Evolutionary conservation across 1,139 yeast species (phyloP).

Genomic region (Taiozyma sp.): DNA sequence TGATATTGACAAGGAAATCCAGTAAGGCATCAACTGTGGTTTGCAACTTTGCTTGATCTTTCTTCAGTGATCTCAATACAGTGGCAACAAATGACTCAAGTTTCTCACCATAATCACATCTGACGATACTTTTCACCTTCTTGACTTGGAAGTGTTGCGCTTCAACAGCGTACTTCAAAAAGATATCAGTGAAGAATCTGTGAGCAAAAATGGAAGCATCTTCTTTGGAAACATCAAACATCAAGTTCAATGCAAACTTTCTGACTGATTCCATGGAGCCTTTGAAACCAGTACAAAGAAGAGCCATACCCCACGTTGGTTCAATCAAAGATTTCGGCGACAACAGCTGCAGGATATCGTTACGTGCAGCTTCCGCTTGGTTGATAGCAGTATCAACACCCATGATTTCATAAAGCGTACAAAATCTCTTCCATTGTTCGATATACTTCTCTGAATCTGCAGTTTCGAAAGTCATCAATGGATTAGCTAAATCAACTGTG

Average conservation of each 20-base stretch:
- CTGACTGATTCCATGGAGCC: constrained; percentile 82
- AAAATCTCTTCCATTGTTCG: constrained; percentile 66
- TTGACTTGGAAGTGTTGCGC: constrained; percentile 53
- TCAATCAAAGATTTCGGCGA: constrained; percentile 47
- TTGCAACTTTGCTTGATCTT: constrained; percentile 27
- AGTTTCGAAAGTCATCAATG: constrained; percentile 45
- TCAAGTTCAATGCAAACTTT: constrained; percentile 52
- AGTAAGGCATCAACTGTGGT: constrained; percentile 30
- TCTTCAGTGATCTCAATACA: constrained; percentile 36
- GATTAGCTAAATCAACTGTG: constrained; percentile 34
- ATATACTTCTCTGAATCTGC: constrained; percentile 29
- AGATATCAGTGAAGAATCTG: constrained; percentile 45
- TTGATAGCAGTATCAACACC: constrained; percentile 85
- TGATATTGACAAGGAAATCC: constrained; percentile 40
- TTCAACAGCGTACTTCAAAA: constrained; percentile 60
- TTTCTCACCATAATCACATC: constrained; percentile 57
- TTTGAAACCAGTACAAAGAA: constrained; percentile 70
- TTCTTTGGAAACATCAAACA: constrained; percentile 46
- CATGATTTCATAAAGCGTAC: constrained; percentile 73
- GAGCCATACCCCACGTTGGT: constrained; percentile 69
- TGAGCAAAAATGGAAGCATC: constrained; percentile 41
- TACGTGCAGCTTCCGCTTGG: constrained; percentile 76
- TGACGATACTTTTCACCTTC: constrained; percentile 25
- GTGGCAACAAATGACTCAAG: constrained; percentile 44
- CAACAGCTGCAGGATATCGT: constrained; percentile 56